Evolutionary conservation across 1,284 basidiomycete species (phyloP).

Genomic region (Phellinidium pouzarii): DNA sequence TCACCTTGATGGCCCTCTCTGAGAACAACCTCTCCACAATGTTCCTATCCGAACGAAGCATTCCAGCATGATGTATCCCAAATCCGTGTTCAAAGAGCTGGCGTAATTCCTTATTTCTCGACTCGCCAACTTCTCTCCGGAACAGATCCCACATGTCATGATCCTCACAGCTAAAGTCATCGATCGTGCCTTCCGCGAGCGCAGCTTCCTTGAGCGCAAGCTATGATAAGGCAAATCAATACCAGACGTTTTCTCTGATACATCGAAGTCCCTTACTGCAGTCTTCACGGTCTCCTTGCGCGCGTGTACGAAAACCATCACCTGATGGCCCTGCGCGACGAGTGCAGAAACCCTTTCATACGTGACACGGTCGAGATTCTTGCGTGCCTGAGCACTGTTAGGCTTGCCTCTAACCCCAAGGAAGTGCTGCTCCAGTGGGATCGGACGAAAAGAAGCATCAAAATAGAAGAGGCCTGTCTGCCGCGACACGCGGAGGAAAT

Average conservation of each 20-base stretch:
- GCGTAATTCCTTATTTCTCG: constrained; percentile 95
- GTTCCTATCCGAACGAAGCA: constrained; percentile 92
- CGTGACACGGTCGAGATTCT: constrained; percentile 85
- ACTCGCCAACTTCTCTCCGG: constrained; percentile 72
- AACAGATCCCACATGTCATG: constrained; percentile 76
- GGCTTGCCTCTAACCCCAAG: constrained; percentile 93
- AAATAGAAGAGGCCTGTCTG: constrained; percentile 97
- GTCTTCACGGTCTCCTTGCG: constrained; percentile 98
- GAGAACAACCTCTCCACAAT: constrained; percentile 96
- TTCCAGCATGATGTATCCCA: constrained; percentile 98
- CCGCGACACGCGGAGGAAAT: constrained; percentile 91
- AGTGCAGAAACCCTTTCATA: constrained; percentile 88
- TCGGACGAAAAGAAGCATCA: constrained; percentile 94
- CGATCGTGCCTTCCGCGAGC: constrained; percentile 62
- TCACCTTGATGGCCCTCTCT: constrained; percentile 83
- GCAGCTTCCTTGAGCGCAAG: constrained; percentile 82
- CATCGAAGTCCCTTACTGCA: constrained; percentile 32
- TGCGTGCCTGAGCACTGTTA: constrained; percentile 66
- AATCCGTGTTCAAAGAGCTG: constrained; percentile 90
- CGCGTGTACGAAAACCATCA: constrained; percentile 99
- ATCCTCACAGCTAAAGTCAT: constrained; percentile 75
- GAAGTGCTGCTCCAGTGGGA: constrained; percentile 98
- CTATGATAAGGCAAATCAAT: neutral
- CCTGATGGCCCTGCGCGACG: constrained; percentile 87
- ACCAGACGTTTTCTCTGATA: neutral